These are phyloP conservation scores for Fusarium sp. DNA, from an alignment of 2,329 filamentous ascomycete genomes.

Conservation along the genomic window DNA sequence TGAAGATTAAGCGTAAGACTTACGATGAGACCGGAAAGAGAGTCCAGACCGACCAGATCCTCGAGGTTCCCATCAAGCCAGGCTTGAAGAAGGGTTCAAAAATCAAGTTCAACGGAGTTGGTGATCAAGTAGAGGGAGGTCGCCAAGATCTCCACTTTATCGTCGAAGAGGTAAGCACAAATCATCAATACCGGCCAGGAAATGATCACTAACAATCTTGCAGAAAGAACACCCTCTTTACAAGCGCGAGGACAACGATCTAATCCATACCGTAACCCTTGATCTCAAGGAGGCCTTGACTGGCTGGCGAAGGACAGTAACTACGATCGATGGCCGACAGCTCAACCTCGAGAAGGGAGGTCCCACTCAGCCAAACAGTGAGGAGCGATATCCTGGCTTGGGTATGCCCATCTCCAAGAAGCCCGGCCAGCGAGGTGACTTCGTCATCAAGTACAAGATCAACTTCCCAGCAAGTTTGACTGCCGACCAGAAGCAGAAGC, in stretches of 20 bases:
- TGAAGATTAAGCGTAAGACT: slow-evolving; percentile 97
- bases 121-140: slow-evolving; percentile 95
- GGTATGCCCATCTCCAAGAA: slow-evolving; percentile 98
- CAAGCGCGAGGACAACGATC: slow-evolving; percentile 88
- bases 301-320: slow-evolving; percentile 91
- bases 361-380: slow-evolving; percentile 86
- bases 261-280: slow-evolving; percentile 82
- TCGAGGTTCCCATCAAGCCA: slow-evolving; percentile 95
- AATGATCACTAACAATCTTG: slow-evolving; percentile 55
- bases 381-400: slow-evolving; percentile 83
- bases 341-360: slow-evolving; percentile 83
- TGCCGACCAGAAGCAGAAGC: slow-evolving; percentile 78
- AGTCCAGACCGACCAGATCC: slow-evolving; percentile 85
- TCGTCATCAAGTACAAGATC: slow-evolving; percentile 91
- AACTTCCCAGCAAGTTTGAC: slow-evolving; percentile 88
- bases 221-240: slow-evolving; percentile 90
- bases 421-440: slow-evolving; percentile 84
- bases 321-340: slow-evolving; percentile 92
- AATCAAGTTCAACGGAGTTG: slow-evolving; percentile 98
- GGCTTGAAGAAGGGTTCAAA: slow-evolving; percentile 97
- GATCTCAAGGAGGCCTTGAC: slow-evolving; percentile 94
- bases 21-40: slow-evolving; percentile 90
- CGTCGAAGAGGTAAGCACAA: slow-evolving; percentile 82
- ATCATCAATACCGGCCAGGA: background rate
- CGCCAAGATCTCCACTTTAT: slow-evolving; percentile 97